phyloP scores from a whole-genome alignment of 2,329 filamentous ascomycete species.

The Colletotrichum theobromicola region DNA sequence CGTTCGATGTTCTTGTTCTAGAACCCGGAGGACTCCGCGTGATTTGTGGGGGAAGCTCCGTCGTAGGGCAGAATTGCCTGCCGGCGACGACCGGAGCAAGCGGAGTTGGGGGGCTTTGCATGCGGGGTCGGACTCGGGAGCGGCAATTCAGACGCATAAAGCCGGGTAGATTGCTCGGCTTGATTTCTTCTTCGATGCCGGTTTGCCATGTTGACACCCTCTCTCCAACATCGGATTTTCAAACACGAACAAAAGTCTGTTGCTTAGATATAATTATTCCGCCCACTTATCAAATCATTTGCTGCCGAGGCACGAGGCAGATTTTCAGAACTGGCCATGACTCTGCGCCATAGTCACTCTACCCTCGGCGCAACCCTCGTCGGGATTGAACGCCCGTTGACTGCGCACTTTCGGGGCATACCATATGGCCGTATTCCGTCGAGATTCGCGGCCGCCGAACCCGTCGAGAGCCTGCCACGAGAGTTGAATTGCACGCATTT shows the following conservation, averaged over 20 bases:
- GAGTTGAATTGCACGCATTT: neutral
- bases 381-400: neutral
- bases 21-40: neutral
- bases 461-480: neutral
- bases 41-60: neutral
- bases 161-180: neutral
- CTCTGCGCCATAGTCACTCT: neutral
- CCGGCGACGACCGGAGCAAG: neutral
- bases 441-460: neutral
- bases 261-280: neutral
- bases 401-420: constrained; percentile 5
- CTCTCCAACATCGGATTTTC: neutral
- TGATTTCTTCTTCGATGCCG: neutral
- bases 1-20: neutral
- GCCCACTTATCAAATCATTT: neutral
- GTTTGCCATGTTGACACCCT: neutral
- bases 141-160: neutral
- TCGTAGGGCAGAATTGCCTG: neutral
- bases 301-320: neutral
- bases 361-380: neutral
- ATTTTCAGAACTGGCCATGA: neutral
- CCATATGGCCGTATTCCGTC: constrained; percentile 6
- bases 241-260: neutral
- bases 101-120: neutral
- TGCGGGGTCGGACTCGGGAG: neutral